Base-by-base conservation (phyloP, 176 grass and related monocot species). In the Oryza punctata region DNA sequence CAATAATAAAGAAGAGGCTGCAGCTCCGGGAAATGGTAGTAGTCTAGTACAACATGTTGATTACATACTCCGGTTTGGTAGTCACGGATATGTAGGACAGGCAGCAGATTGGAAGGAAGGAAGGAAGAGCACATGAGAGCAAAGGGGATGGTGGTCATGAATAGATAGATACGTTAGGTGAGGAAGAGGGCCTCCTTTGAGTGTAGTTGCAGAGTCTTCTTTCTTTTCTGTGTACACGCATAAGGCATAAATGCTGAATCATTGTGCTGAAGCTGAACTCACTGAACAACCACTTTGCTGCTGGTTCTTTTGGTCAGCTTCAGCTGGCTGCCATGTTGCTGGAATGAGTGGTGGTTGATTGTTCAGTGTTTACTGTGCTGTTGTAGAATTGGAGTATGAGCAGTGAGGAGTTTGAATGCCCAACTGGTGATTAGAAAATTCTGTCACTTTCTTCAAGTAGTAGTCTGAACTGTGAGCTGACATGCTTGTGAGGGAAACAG, bases 91-190 rank as follows among this genome's bases (percentile, higher is more conserved):
- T 72, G 60, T 68, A 82, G 64, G 76, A 18, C 54, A 23, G 57
- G 70, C 38, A 12, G 73, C 70, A 64, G 76, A 63, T 80, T 49
- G 21, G 63, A 69, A 3, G n/a, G 67, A 40, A 3, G 21, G 66
- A 38, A 28, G 24, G 35, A 82, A 57, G 27, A 18, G 25, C 47
- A 82, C 88, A 85, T 78, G 78, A 82, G 73, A 46, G 78, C 67
- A 47, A 47, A 73, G 59, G 72, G 66, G 66, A 49, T 78, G 28
- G 68, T 26, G 57, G 52, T 46, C 52, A 57, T 57, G 19, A 9
- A 67, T 50, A 23, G 32, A 9, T 71, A 71, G 65, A 72, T 81
- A 85, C 69, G 82, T 85, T 89, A 26, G 87, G 71, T 85, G 65
- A 6, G 40, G 50, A 76, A 44, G 67, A 1, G 47, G 43, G 69